Conservation (phyloP, 2,329 filamentous ascomycete species). For the Penicillium sumatraense region DNA sequence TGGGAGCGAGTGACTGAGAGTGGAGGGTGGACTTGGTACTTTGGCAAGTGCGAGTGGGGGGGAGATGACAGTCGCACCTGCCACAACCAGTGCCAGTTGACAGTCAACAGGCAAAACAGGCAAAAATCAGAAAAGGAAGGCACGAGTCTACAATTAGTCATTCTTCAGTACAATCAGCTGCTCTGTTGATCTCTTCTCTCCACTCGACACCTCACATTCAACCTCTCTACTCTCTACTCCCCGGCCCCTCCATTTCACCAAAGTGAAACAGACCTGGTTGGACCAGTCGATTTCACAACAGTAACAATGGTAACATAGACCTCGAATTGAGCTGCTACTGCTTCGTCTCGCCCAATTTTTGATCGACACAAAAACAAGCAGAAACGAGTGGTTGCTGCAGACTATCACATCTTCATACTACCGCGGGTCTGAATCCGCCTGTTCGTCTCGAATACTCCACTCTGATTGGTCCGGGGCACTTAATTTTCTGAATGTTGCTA, state of each 20-base stretch:
- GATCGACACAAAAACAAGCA: conserved; percentile 1
- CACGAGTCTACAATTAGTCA: no score
- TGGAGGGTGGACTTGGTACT: no score
- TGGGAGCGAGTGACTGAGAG: no score
- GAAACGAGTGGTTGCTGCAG: background rate
- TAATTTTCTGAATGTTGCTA: background rate
- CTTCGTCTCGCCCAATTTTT: background rate
- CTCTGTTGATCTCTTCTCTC: no score
- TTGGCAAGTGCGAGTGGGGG: background rate
- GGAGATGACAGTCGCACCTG: background rate
- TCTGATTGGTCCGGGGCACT: background rate
- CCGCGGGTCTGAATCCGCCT: background rate
- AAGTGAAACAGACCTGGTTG: conserved; percentile 12
- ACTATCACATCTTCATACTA: background rate
- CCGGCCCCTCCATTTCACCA: background rate
- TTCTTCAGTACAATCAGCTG: no score
- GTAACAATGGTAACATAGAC: no score
- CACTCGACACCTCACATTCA: background rate
- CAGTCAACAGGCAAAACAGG: background rate
- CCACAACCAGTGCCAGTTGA: background rate
- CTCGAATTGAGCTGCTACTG: background rate
- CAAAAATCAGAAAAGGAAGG: no score
- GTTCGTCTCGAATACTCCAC: background rate
- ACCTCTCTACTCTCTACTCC: background rate
- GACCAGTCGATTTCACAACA: conserved; percentile 8